A percentile compares a stretch with the other conserved stretches of the same genome.
Evolutionary conservation across 768 basidiomycete species (phyloP).

Genomic region (Tricholoma sp.): DNA sequence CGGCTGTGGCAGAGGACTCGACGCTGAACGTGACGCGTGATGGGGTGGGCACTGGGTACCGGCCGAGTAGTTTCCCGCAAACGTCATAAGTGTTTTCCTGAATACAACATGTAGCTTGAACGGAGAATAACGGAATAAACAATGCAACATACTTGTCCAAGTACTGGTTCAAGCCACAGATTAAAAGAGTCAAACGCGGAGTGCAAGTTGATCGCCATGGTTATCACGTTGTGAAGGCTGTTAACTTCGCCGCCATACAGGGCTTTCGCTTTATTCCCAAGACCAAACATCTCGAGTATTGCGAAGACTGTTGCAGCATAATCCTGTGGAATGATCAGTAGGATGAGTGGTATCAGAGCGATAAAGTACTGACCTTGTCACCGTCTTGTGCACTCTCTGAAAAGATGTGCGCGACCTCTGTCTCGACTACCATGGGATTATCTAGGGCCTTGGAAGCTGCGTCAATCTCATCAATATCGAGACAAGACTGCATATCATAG

Average conservation of each 20-base stretch:
- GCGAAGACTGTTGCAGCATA: background rate
- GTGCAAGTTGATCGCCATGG: background rate
- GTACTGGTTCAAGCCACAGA: constrained; percentile 5
- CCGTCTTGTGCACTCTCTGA: background rate
- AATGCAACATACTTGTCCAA: background rate
- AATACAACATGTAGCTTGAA: background rate
- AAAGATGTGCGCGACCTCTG: background rate
- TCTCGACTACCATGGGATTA: background rate
- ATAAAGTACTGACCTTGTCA: constrained; percentile 1
- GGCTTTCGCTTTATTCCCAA: background rate
- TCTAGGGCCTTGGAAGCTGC: background rate
- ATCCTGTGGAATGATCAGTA: background rate
- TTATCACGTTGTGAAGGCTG: constrained; percentile 3
- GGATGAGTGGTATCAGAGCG: background rate
- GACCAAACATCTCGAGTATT: background rate
- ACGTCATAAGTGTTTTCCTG: background rate
- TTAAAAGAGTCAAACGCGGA: background rate
- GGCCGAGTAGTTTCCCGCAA: background rate
- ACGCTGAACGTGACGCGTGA: background rate
- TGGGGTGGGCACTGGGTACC: background rate
- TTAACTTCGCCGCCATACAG: background rate
- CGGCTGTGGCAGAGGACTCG: background rate
- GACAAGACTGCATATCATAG: background rate
- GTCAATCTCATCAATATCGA: background rate
- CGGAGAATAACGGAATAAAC: constrained; percentile 1